Evolutionary conservation across 129 eudicot genomes (phyloP).

Genomic region (Oenanthe sinensis): DNA sequence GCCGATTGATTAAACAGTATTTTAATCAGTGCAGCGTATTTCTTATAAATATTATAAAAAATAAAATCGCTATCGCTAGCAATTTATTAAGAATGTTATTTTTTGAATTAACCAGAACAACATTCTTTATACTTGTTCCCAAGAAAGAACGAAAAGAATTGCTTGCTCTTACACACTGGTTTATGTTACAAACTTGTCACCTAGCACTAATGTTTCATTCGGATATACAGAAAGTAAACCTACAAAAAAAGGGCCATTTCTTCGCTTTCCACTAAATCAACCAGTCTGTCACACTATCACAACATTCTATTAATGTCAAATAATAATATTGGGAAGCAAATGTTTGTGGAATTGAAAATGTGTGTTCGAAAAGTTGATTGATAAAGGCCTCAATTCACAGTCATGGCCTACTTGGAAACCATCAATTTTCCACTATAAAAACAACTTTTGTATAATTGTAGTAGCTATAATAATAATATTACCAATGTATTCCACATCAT

Average conservation of each 20-base stretch:
- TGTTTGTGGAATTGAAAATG: neutral
- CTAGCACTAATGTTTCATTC: no score
- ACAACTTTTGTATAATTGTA: neutral
- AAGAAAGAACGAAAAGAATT: no score
- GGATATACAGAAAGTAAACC: neutral
- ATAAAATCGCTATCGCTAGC: no score
- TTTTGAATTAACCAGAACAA: no score
- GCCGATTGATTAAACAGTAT: no score
- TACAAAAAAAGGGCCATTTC: neutral
- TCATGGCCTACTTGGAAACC: constrained; percentile 14
- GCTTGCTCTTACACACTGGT: no score
- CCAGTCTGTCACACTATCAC: neutral
- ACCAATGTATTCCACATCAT: neutral
- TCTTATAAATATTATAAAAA: no score
- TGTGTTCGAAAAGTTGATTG: neutral
- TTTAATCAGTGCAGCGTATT: no score
- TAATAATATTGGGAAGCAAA: neutral
- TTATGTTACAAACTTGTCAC: no score
- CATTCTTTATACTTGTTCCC: no score
- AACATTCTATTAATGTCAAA: neutral
- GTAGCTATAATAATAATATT: neutral
- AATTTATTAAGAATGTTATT: no score
- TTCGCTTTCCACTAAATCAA: neutral
- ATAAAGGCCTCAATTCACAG: neutral
- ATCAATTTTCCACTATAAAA: constrained; percentile 5